Evolutionary conservation across 495 filamentous ascomycete species (phyloP).

Genomic region (Xylaria sp.): DNA sequence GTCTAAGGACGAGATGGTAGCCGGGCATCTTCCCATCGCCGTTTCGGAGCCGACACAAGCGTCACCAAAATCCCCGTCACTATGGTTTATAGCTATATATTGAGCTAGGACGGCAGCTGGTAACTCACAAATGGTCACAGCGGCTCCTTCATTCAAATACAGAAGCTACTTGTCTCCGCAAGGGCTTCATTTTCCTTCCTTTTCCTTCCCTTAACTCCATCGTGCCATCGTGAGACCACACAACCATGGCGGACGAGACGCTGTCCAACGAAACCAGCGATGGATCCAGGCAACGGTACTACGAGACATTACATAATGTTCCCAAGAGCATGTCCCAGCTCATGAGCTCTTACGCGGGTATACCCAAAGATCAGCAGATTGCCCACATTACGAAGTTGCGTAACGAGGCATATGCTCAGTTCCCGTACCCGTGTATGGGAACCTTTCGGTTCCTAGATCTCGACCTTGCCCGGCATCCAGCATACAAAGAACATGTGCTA

Average conservation of each 20-base stretch:
- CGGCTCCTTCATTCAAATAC: not conserved
- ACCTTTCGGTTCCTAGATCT: constrained; percentile 50
- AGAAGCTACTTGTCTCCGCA: not conserved
- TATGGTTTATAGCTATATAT: not conserved
- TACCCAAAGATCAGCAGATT: constrained; percentile 30
- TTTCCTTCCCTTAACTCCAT: no score
- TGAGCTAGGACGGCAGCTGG: not conserved
- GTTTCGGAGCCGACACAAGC: constrained; percentile 8
- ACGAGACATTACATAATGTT: constrained; percentile 26
- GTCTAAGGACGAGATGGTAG: not conserved
- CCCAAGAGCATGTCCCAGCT: constrained; percentile 31
- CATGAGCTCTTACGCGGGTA: constrained; percentile 31
- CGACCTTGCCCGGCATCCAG: constrained; percentile 34
- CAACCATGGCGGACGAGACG: constrained; percentile 10
- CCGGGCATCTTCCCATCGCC: not conserved
- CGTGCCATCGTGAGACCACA: not conserved
- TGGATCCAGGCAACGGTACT: not conserved
- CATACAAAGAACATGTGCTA: constrained; percentile 39
- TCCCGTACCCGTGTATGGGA: constrained; percentile 52
- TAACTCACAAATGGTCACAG: not conserved
- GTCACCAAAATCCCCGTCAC: not conserved
- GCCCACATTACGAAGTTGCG: constrained; percentile 34
- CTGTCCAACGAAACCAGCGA: not conserved
- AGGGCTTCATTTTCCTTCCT: not conserved
- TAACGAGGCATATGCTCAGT: constrained; percentile 32